Conservation (phyloP, 2,329 filamentous ascomycete genomes). For the Bipolaris oryzae region DNA sequence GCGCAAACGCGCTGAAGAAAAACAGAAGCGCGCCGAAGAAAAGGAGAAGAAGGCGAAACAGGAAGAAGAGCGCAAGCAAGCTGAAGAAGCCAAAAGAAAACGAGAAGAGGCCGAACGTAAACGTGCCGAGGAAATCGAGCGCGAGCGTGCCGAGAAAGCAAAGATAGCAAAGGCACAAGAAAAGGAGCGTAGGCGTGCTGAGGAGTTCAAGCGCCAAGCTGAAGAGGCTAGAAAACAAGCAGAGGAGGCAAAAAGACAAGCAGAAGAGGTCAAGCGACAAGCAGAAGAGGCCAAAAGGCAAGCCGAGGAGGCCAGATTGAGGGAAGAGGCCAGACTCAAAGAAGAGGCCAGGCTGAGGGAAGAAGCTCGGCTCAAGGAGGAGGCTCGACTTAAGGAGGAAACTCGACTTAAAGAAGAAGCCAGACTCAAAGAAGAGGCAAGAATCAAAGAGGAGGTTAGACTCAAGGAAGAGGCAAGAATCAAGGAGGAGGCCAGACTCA, state of each 20-base stretch:
- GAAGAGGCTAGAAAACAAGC: conserved; percentile 45
- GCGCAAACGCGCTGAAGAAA: conserved; percentile 64
- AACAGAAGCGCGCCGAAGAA: conserved; percentile 64
- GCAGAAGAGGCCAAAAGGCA: conserved; percentile 53
- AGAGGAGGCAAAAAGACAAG: conserved; percentile 54
- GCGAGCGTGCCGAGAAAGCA: conserved; percentile 63
- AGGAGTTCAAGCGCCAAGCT: conserved; percentile 48
- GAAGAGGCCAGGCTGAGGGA: conserved; percentile 58
- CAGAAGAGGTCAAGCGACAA: conserved; percentile 40
- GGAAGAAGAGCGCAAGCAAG: conserved; percentile 31
- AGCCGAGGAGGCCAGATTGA: conserved; percentile 35
- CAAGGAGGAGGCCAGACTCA: conserved; percentile 32
- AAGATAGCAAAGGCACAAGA: conserved; percentile 24
- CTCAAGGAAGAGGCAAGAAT: no score
- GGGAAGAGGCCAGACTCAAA: conserved; percentile 38
- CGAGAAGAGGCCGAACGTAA: conserved; percentile 59
- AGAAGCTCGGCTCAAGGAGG: neutral
- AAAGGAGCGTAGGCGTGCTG: conserved; percentile 43
- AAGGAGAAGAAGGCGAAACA: conserved; percentile 27
- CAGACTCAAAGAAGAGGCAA: no score
- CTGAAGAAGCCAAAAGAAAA: conserved; percentile 58
- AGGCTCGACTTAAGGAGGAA: neutral
- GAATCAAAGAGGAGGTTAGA: no score
- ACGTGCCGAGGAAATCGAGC: conserved; percentile 44
- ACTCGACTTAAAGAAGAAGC: neutral